A percentile compares a stretch with the other conserved stretches of the same genome.
Conservation (phyloP, 192 early-diverging fungal genomes). For the Chytriomyces hyalinus region DNA sequence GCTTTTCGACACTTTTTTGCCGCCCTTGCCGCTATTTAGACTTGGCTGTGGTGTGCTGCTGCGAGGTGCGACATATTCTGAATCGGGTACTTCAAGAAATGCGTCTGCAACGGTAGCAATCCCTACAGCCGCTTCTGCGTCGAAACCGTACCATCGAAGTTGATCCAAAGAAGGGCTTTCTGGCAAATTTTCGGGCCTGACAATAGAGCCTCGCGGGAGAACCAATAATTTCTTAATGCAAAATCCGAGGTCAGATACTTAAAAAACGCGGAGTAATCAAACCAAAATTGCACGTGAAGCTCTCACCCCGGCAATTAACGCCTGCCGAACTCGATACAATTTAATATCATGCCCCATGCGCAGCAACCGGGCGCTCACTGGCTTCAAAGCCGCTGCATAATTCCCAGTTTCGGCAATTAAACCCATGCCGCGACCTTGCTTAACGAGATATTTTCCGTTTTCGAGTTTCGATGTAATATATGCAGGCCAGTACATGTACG, state of each 20-base stretch:
- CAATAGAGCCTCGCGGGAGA: constrained; percentile 7
- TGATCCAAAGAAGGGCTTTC: background rate
- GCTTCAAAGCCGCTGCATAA: constrained; percentile 4
- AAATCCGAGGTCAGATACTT: background rate
- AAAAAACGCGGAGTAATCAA: background rate
- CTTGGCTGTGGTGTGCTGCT: background rate
- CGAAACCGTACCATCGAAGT: background rate
- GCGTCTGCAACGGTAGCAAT: background rate
- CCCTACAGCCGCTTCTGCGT: background rate
- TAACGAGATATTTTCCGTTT: constrained; percentile 3
- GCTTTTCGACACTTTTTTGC: background rate
- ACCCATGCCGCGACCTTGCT: constrained; percentile 13
- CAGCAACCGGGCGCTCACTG: background rate
- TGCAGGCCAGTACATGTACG: constrained; percentile 23
- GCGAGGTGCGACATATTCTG: background rate
- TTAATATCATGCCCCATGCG: constrained; percentile 11
- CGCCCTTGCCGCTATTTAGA: background rate
- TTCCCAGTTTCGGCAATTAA: constrained; percentile 13
- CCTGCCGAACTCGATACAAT: background rate
- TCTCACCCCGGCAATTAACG: background rate
- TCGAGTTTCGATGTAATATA: constrained; percentile 3
- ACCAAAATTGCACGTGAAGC: background rate
- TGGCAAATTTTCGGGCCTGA: background rate
- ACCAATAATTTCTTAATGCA: background rate
- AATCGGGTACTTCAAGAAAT: too few relatives aligned